Percentiles rank a stretch among this genome's conserved stretches.
These are phyloP conservation scores for Cryphonectria carpinicola DNA, from an alignment of 2,329 filamentous ascomycete genomes.

Conservation along the genomic window DNA sequence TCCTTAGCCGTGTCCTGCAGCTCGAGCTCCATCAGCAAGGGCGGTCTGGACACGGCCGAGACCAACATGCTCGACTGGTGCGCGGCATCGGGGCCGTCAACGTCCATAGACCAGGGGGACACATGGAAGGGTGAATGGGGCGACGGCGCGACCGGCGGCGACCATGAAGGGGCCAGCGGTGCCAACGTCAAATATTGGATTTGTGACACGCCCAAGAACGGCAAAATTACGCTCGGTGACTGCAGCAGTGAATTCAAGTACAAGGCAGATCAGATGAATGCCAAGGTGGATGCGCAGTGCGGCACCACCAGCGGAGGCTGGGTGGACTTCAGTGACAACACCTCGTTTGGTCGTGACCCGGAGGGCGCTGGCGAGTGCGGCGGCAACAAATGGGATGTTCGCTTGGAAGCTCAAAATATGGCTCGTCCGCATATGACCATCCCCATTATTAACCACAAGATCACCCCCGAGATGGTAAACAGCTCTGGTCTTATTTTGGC, in stretches of 20 bases:
- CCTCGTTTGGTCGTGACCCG: not conserved
- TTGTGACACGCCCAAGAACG: not conserved
- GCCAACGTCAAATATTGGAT: not conserved
- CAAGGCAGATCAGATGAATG: not conserved
- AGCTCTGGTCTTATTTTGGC: not conserved
- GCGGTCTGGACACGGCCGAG: not conserved
- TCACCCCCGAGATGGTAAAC: not conserved
- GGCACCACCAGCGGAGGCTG: not conserved
- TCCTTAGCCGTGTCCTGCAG: not conserved
- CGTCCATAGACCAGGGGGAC: not conserved
- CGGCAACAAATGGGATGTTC: not conserved
- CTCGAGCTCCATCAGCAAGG: not conserved
- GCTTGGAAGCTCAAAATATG: not conserved
- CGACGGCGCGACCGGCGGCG: not conserved
- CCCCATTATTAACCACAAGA: not conserved
- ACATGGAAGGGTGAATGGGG: not conserved
- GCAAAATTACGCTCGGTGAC: not conserved
- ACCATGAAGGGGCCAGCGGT: not conserved
- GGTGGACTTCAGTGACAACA: not conserved
- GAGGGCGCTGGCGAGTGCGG: not conserved
- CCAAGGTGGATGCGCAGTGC: not conserved
- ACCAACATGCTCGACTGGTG: not conserved
- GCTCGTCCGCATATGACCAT: not conserved
- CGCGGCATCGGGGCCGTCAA: not conserved
- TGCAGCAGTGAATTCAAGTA: not conserved